Base-by-base conservation (phyloP, 805 yeast species). In the Candida tammaniensis region DNA sequence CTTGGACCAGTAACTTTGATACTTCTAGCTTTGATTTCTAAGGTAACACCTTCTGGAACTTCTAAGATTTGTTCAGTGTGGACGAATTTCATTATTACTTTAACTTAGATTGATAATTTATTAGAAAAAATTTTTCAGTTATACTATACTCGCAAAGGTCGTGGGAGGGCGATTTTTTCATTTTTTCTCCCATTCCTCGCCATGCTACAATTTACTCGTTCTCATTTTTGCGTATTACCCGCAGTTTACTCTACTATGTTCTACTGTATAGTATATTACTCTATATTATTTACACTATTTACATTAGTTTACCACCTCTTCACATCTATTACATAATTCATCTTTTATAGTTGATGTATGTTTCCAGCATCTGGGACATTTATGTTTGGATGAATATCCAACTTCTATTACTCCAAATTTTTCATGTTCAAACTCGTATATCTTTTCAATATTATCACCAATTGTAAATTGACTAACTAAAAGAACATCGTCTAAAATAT, bases 281-380 rank as follows among this genome's bases (percentile, higher is more conserved):
- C 16, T 27, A 15, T 27, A 6, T 17, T 26, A 27, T 27, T 27
- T 27, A 17, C 30, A 27, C n/a, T 22, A 22, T 22, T 4, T 7
- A 28, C 31, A 18, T 8, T 18, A 7, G 4, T 38, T 27, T 14
- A 49, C 41, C 6, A 71, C 79, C 1, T 47, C 43, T 9, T 59
- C 57, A 61, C 98, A 91, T 46, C 93, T 73, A 1, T 35, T 26
- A 56, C 98, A 91, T 18, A 88, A 61, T 1, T 55, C 56, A 8
- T 76, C 76, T 22, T 70, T 78, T 0, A 42, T 47, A 0, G 50
- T 57, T 0, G 94, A 65, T 6, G 74, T 75, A 52, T 61, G 79
- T 50, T 86, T 86, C 98, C 98, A 93, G 60, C 98, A 93, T 54
- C 98, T 74, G 5, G 96, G 95, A 55, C 98, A 93, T 50, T 88